Evolutionary conservation across 345 rosid genomes (phyloP).

Genomic region (Angophora floribunda): DNA sequence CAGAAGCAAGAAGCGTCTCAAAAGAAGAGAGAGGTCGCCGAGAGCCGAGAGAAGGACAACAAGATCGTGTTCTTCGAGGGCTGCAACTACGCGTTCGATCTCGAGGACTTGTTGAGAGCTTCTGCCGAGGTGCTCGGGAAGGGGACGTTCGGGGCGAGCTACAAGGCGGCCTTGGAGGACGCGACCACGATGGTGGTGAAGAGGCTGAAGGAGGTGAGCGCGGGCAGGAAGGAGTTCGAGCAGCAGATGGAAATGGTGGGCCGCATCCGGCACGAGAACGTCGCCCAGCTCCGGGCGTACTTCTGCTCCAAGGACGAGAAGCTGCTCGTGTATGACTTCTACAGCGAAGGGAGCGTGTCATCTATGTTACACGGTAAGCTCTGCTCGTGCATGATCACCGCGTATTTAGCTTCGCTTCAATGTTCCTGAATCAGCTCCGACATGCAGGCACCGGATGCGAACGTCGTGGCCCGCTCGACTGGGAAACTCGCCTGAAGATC

Average conservation of each 20-base stretch:
- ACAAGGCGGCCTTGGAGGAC: slow-evolving; percentile 85
- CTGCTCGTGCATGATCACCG: neutral
- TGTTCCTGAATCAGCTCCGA: neutral
- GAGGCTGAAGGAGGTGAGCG: slow-evolving; percentile 79
- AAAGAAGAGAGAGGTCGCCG: slow-evolving; percentile 31
- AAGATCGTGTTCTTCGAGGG: slow-evolving; percentile 84
- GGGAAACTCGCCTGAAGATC: slow-evolving; percentile 72
- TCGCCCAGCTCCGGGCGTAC: slow-evolving; percentile 69
- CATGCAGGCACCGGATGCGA: slow-evolving; percentile 52
- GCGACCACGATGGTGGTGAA: slow-evolving; percentile 76
- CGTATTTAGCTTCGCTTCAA: neutral
- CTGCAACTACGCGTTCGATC: slow-evolving; percentile 63
- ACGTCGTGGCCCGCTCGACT: slow-evolving; percentile 46
- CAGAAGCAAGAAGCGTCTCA: slow-evolving; percentile 31
- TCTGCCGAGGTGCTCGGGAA: slow-evolving; percentile 98
- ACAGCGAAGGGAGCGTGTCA: slow-evolving; percentile 59
- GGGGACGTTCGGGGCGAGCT: slow-evolving; percentile 83
- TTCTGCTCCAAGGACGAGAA: slow-evolving; percentile 93
- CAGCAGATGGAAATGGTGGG: slow-evolving; percentile 83
- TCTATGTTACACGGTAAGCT: slow-evolving; percentile 66
- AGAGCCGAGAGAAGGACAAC: slow-evolving; percentile 43
- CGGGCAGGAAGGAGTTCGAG: slow-evolving; percentile 70
- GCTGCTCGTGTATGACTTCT: slow-evolving; percentile 79
- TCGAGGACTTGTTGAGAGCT: slow-evolving; percentile 87
- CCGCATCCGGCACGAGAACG: slow-evolving; percentile 69